These are phyloP conservation scores for Podospora appendiculata DNA, from an alignment of 495 filamentous ascomycete species.

Conservation along the genomic window DNA sequence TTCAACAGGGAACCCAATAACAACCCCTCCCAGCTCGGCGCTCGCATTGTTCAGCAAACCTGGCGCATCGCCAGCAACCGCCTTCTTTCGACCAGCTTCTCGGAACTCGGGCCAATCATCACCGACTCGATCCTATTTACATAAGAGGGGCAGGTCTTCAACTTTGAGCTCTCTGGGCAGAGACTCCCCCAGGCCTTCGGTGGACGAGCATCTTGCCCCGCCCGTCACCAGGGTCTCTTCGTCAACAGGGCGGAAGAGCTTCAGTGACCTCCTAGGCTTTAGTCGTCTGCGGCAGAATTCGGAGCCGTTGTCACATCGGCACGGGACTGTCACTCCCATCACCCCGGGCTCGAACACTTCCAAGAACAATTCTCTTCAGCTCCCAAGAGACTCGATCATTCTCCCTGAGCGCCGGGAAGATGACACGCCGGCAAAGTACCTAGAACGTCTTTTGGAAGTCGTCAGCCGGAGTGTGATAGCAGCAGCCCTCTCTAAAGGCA, in stretches of 20 bases:
- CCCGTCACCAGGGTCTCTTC: conserved; percentile 65
- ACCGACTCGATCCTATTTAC: conserved; percentile 49
- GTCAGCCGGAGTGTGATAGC: conserved; percentile 74
- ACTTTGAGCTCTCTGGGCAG: conserved; percentile 71
- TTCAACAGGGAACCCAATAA: conserved; percentile 35
- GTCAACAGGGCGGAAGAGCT: conserved; percentile 80
- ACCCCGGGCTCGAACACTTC: conserved; percentile 61
- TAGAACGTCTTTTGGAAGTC: conserved; percentile 70
- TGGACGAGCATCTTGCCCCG: conserved; percentile 48
- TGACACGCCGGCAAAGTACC: conserved; percentile 85
- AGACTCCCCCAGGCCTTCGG: conserved; percentile 38
- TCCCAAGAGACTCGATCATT: conserved; percentile 52
- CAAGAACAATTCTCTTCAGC: conserved; percentile 62
- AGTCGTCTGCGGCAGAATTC: conserved; percentile 71
- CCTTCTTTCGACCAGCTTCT: conserved; percentile 56
- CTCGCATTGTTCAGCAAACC: conserved; percentile 20
- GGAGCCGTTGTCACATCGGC: conserved; percentile 44
- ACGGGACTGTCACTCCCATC: conserved; percentile 54
- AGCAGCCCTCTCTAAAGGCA: conserved; percentile 71
- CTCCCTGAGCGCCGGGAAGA: conserved; percentile 76
- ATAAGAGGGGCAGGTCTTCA: conserved; percentile 69
- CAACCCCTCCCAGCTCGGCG: conserved; percentile 27
- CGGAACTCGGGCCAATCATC: conserved; percentile 65
- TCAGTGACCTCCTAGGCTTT: conserved; percentile 78
- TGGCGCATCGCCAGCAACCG: conserved; percentile 41